Evolutionary conservation across 352 stramenopile species (phyloP).

Genomic region (Pythium oligandrum): DNA sequence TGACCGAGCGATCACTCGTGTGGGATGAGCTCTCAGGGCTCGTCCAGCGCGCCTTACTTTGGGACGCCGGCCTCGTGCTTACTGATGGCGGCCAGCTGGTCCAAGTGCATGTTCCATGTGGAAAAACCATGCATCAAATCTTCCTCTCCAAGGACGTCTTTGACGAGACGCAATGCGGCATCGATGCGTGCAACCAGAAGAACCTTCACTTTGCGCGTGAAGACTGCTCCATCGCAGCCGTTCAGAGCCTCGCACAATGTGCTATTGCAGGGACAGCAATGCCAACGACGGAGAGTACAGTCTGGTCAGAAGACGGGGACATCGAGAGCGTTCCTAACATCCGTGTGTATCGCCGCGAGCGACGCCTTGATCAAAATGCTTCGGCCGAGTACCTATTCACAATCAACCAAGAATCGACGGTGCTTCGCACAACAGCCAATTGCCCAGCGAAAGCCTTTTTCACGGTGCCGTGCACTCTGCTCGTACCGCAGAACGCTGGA

Average conservation of each 20-base stretch:
- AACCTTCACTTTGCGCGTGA: constrained; percentile 27
- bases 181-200: constrained; percentile 24
- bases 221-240: constrained; percentile 21
- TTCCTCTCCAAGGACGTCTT: constrained; percentile 41
- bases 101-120: constrained; percentile 44
- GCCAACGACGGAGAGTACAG: constrained; percentile 12
- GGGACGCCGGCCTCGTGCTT: constrained; percentile 43
- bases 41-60: constrained; percentile 50
- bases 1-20: constrained; percentile 6
- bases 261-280: constrained; percentile 22
- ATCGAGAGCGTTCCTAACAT: constrained; percentile 25
- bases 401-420: constrained; percentile 34
- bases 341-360: constrained; percentile 23
- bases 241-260: constrained; percentile 28
- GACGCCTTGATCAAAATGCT: not conserved
- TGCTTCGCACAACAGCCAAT: constrained; percentile 11
- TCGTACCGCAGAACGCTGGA: constrained; percentile 5
- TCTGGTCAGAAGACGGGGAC: constrained; percentile 40
- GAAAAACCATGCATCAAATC: constrained; percentile 35
- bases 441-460: constrained; percentile 34
- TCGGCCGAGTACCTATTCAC: constrained; percentile 24
- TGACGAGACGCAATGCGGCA: constrained; percentile 6
- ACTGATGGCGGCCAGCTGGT: constrained; percentile 26
- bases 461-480: constrained; percentile 35
- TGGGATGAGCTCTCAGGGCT: constrained; percentile 25